Evolutionary conservation across 1,139 yeast species (phyloP), one percentile per base, ranked within the genome.

Genomic region (Meyerozyma sp.): DNA sequence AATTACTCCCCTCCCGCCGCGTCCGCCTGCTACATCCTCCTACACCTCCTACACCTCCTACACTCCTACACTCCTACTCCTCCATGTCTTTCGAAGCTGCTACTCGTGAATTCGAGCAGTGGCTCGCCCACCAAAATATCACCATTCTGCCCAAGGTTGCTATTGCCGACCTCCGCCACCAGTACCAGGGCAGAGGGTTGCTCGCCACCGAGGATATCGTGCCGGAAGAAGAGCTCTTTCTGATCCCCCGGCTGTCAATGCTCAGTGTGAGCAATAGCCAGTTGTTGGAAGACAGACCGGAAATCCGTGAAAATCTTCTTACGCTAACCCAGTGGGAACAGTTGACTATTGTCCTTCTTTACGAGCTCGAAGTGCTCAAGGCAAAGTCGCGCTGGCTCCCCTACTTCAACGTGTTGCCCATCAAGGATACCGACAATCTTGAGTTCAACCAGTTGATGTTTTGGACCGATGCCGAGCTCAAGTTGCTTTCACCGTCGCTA

Each of bases 131-230:
- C 0, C 63, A 69, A 5, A 79, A 74, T 1, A 75, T 76, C 10
- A 57, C 52, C 14, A 61, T 87, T 5, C 77, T 87, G 1, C 67
- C 78, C 2, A 82, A 83, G 48, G 65, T 89, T 9, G 55, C 62
- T 18, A 68, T 91, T 7, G 72, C 67, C 2, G 96, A 91, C 60
- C 70, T 78, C 40, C 68, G 95, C 40, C 45, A 53, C 1, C 52
- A 58, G 10, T 66, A 74, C 40, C 90, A 87, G 61, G 98, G 98
- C 13, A 73, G 97, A 34, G 95, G 94, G 7, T 61, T 93, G 10
- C 61, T 83, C 8, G 95, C 97, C 0, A 47, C 55, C 1, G 77
- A 76, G 29, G 82, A 81, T 51, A 84, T 91, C 25, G 53, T 55
- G 3, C 59, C 66, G 29, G 84, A 73, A 46, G 95, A 87, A 49